Conservation (phyloP, 495 filamentous ascomycete species). For the Sabuloglossum arenarium region DNA sequence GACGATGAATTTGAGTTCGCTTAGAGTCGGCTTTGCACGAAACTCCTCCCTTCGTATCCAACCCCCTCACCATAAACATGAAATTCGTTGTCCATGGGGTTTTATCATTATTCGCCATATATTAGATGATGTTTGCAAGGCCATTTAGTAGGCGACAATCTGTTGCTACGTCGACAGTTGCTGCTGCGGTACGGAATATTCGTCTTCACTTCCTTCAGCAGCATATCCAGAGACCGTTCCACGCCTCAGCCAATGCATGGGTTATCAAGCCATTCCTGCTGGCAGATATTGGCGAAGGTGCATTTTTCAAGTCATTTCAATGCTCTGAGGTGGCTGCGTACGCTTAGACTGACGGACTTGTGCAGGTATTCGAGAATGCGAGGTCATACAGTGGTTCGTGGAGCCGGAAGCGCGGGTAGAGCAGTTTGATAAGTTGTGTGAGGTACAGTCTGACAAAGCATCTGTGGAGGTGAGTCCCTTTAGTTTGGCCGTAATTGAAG, state of each 20-base stretch:
- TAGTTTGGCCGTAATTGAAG: background rate
- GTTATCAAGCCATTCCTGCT: constrained; percentile 71
- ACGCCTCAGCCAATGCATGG: background rate
- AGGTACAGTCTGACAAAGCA: constrained; percentile 96
- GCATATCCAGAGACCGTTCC: background rate
- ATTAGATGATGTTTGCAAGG: background rate
- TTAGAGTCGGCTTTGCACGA: background rate
- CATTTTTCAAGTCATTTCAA: constrained; percentile 5
- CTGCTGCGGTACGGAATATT: background rate
- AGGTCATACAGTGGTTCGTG: constrained; percentile 99
- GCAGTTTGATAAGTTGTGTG: constrained; percentile 93
- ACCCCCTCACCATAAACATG: background rate
- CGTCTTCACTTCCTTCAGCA: background rate
- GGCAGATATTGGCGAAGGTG: constrained; percentile 94
- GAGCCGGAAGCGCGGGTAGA: constrained; percentile 88
- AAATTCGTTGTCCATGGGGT: background rate
- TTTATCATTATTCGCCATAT: background rate
- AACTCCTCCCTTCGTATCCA: too few species aligned
- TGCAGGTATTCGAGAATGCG: constrained; percentile 85
- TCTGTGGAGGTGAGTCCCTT: constrained; percentile 53
- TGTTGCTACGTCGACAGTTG: background rate
- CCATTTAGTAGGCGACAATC: background rate
- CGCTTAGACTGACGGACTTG: constrained; percentile 2
- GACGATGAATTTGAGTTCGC: background rate
- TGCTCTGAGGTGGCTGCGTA: constrained; percentile 2